Conservation (phyloP, 345 rosid species). For the Citrus reticulata region DNA sequence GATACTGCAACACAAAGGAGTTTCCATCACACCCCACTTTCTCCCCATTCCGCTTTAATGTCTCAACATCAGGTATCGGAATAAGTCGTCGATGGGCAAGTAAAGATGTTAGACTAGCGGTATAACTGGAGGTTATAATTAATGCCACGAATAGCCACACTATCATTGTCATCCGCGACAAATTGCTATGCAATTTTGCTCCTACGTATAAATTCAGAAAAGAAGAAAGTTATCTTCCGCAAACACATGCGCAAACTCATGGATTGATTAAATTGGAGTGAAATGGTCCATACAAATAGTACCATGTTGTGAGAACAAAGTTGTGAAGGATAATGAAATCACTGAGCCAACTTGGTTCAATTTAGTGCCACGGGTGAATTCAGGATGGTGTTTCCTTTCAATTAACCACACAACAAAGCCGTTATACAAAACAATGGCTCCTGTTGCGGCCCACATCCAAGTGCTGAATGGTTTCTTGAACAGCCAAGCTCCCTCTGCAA, state of each 20-base stretch:
- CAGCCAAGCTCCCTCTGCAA: constrained; percentile 21
- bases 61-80: neutral
- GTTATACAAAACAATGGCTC: constrained; percentile 8
- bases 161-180: constrained; percentile 13
- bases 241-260: too few relatives aligned
- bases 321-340: constrained; percentile 21
- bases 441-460: constrained; percentile 18
- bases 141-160: constrained; percentile 10
- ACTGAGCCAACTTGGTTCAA: constrained; percentile 14
- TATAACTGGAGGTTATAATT: constrained; percentile 24
- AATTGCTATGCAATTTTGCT: constrained; percentile 20
- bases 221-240: too few relatives aligned
- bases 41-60: neutral
- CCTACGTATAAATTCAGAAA: neutral
- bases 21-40: too few relatives aligned
- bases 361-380: constrained; percentile 2
- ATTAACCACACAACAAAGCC: constrained; percentile 31
- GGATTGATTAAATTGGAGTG: too few relatives aligned
- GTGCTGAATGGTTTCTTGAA: constrained; percentile 21
- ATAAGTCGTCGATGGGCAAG: constrained; percentile 13
- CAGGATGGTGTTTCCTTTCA: constrained; percentile 10
- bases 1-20: too few relatives aligned
- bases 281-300: neutral
- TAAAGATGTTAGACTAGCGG: constrained; percentile 18
- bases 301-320: constrained; percentile 28